phyloP scores from a whole-genome alignment of 129 eudicot genomes.

The Flaveria ramosissima region DNA sequence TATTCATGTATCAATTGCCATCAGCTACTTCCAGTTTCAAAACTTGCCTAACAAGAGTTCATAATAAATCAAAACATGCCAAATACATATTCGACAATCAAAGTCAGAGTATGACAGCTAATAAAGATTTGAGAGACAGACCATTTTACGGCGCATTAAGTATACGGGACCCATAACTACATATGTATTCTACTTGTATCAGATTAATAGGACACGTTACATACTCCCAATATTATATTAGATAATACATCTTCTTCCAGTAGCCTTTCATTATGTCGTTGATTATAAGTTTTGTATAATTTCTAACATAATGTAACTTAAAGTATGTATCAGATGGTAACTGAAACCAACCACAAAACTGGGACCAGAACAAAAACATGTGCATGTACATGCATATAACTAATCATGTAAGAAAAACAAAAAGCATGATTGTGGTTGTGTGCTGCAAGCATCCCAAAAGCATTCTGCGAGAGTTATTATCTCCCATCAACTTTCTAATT shows the following conservation, averaged over 20 bases:
- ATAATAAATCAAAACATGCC: neutral
- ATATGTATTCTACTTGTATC: neutral
- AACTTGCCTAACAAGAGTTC: neutral
- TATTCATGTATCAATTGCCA: neutral
- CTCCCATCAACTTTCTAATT: neutral
- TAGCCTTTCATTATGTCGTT: neutral
- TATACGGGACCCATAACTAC: neutral
- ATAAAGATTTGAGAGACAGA: neutral
- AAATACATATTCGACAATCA: neutral
- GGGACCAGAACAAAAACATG: constrained; percentile 26
- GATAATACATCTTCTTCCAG: neutral
- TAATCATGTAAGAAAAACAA: neutral
- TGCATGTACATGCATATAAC: constrained; percentile 20
- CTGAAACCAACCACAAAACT: constrained; percentile 14
- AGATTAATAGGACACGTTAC: neutral
- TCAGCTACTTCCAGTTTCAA: neutral
- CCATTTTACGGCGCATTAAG: neutral
- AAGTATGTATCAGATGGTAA: constrained; percentile 22
- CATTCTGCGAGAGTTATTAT: neutral
- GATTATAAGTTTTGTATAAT: neutral
- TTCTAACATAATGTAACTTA: constrained; percentile 15
- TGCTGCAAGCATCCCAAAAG: constrained; percentile 1
- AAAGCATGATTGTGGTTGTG: constrained; percentile 6
- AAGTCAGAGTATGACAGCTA: neutral
- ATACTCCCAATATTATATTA: neutral